Base-by-base conservation (phyloP, 1,139 yeast genomes). In the Debaryomyces coudertii region DNA sequence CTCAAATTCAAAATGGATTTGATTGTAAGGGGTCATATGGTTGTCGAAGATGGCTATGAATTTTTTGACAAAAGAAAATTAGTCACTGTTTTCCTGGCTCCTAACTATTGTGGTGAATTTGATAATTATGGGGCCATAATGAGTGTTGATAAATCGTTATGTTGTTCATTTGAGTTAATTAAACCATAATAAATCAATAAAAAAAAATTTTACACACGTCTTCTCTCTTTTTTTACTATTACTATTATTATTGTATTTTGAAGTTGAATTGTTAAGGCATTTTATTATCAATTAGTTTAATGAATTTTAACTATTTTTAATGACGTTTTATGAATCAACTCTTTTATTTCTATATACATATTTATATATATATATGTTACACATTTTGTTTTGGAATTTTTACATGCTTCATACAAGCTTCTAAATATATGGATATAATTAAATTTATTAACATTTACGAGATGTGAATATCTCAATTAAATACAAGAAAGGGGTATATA, bases 21-120 rank as follows among this genome's bases (percentile, higher is more conserved):
- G 56, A 79, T 89, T 53, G 90, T 87, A 27, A 73, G 96, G 56
- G 96, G 95, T 12, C 96, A 89, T 64, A 89, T 89, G 96, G 96
- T 89, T 41, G 96, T 89, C 38, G 96, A 89, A 66, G 95, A 89
- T 62, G 96, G 96, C 3, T 89, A 89, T 62, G 96, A 89, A 62
- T 89, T 89, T 60, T 89, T 87, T 65, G 85, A 86, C 49, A 82
- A 80, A 59, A 76, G 90, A 54, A 84, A 82, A 60, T 74, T 89
- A 53, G 96, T 89, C 2, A 89, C 96, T 0, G 83, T 89, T 1
- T 89, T 89, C 58, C 82, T 87, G 54, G 96, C 96, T 2, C 96
- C 96, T 4, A 89, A 89, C 61, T 89, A 89, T 62, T 89, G 96
- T 70, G 96, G 96, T 9, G 96, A 89, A 62, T 89, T 89, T 60